These are phyloP conservation scores for Meyerozyma carpophila DNA, from an alignment of 1,139 yeast genomes.

Conservation along the genomic window DNA sequence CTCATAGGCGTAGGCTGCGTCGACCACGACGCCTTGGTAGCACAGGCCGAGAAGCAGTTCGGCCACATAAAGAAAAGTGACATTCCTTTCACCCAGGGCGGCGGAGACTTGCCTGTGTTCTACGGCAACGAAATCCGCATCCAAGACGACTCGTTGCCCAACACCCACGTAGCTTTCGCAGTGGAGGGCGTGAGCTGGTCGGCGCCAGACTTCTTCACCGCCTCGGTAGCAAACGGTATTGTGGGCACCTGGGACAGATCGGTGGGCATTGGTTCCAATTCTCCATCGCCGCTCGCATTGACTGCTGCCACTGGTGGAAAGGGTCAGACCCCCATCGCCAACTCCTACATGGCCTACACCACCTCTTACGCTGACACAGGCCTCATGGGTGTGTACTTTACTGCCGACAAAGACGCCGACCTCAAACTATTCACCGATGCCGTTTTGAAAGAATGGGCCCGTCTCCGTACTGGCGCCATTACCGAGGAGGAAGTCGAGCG, in stretches of 20 bases:
- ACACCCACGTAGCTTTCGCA: constrained; percentile 88
- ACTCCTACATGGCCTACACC: constrained; percentile 92
- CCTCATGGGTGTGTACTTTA: constrained; percentile 91
- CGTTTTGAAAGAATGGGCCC: constrained; percentile 80
- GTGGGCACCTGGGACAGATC: constrained; percentile 98
- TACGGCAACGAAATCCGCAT: constrained; percentile 82
- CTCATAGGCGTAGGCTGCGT: constrained; percentile 94
- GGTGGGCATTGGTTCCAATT: constrained; percentile 65
- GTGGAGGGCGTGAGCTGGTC: constrained; percentile 99
- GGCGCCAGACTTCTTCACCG: constrained; percentile 91
- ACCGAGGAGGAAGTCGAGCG: constrained; percentile 86
- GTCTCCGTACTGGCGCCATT: constrained; percentile 71
- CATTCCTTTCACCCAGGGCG: constrained; percentile 62
- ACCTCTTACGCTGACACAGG: constrained; percentile 98
- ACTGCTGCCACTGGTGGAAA: constrained; percentile 65
- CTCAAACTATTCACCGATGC: constrained; percentile 67
- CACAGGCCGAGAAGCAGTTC: constrained; percentile 69
- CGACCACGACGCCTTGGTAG: constrained; percentile 77
- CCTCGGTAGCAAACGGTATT: constrained; percentile 92
- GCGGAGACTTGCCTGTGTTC: constrained; percentile 77
- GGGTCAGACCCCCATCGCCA: constrained; percentile 59
- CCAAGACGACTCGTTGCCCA: constrained; percentile 78
- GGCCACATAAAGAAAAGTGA: constrained; percentile 69
- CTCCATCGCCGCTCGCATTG: constrained; percentile 74
- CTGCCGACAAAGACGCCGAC: constrained; percentile 69